Evolutionary conservation across 306 rosid species (phyloP), one percentile per base, ranked within the genome.

Genomic region (Dryas drummondii): DNA sequence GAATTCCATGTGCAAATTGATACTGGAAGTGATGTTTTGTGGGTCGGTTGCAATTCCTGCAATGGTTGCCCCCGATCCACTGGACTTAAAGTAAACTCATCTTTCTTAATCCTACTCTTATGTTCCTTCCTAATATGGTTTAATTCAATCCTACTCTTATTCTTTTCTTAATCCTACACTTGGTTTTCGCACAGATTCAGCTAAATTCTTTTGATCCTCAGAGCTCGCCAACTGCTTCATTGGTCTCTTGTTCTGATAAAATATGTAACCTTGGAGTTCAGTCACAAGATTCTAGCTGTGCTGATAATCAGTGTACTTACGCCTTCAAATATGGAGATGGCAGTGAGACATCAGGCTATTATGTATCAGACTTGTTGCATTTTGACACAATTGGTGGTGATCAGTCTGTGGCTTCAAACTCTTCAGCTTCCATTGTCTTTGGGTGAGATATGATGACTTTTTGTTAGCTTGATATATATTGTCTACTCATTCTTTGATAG

Each of bases 311-410:
- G 79, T 92, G 97, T 77, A 69, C 82, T 63, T 92, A 90, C 76
- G 49, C 59, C 40, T 92, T 90, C 80, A 86, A 90, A 58, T 92
- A 92, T 48, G 97, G 94, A 59, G 97, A 92, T 86, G 97, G 96
- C 1, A 92, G 97, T 70, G 96, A 88, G 17, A 82, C 97, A 54
- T 85, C 92, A 0, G 97, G 97, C 68, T 90, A 85, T 81, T 90
- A 88, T 15, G 91, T 92, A 14, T 81, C 84, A 0, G 97, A 92
- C 74, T 73, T 84, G 84, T 77, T 92, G 78, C 88, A 88, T 82
- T 82, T 88, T 7, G 77, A 84, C 49, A 71, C 88, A 27, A 76
- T 87, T 79, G 71, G 79, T 14, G 84, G 76, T 68, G 85, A 85
- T 68, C 72, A 68, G 49, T 62, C 92, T 1, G 54, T 84, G 74